A percentile compares a stretch with the other conserved stretches of the same genome.
Conservation (phyloP, 2,329 filamentous ascomycete genomes). For the Phyllosticta ampelicida region DNA sequence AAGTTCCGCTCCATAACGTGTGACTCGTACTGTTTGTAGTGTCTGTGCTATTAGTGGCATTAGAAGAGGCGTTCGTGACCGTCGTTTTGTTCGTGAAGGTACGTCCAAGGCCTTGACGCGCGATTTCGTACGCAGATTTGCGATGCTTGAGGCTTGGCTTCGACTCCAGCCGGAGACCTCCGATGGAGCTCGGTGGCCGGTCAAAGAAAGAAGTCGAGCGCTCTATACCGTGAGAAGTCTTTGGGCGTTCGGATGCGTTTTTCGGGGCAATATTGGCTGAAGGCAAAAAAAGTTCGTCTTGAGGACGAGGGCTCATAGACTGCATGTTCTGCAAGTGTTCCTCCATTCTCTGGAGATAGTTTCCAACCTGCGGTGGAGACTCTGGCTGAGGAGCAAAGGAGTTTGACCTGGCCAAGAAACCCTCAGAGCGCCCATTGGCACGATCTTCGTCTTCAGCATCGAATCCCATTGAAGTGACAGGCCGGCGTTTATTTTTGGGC, state of each 20-base stretch:
- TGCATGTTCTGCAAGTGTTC: slow-evolving; percentile 65
- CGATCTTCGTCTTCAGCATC: slow-evolving; percentile 45
- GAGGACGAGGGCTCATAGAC: slow-evolving; percentile 22
- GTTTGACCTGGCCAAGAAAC: slow-evolving; percentile 1
- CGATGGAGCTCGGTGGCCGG: slow-evolving; percentile 3
- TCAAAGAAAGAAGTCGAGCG: not conserved
- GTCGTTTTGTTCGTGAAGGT: slow-evolving; percentile 84
- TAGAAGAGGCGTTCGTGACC: slow-evolving; percentile 63
- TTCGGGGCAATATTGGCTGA: slow-evolving; percentile 44
- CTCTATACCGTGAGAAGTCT: not conserved
- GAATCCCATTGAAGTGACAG: slow-evolving; percentile 67
- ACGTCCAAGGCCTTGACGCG: slow-evolving; percentile 57
- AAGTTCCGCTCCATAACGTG: slow-evolving; percentile 88
- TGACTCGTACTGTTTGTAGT: slow-evolving; percentile 64
- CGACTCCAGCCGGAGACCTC: slow-evolving; percentile 18
- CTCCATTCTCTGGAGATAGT: slow-evolving; percentile 90
- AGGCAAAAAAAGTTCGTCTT: slow-evolving; percentile 42
- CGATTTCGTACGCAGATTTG: slow-evolving; percentile 71
- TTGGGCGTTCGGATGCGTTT: slow-evolving; percentile 29
- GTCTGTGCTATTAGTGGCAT: slow-evolving; percentile 51
- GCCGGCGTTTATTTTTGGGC: slow-evolving; percentile 28
- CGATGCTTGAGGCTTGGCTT: slow-evolving; percentile 41
- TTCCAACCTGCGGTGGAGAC: slow-evolving; percentile 61
- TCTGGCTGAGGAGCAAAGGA: slow-evolving; percentile 32
- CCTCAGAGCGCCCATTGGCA: not conserved